These are phyloP conservation scores for Besnoitia besnoiti DNA, from an alignment of 169 alveolate genomes.

Conservation along the genomic window DNA sequence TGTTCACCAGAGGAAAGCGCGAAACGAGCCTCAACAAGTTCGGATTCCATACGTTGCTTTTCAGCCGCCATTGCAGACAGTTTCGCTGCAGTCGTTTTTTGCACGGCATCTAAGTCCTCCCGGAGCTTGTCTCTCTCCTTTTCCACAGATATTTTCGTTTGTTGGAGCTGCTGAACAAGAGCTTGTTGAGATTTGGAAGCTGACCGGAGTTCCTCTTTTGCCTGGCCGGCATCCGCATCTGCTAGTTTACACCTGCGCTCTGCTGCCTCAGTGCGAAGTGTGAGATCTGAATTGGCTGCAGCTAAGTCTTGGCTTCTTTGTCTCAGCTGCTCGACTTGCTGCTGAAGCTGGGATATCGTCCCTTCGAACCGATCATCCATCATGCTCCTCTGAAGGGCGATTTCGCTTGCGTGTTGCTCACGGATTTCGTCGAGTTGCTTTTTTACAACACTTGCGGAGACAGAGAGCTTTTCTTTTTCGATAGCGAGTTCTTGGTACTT, in stretches of 20 bases:
- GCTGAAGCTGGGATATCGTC: conserved; percentile 52
- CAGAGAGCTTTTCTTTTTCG: conserved; percentile 58
- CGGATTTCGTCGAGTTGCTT: conserved; percentile 59
- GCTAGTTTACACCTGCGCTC: conserved; percentile 59
- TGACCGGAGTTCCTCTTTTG: conserved; percentile 49
- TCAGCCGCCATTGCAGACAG: conserved; percentile 44
- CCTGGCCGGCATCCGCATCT: conserved; percentile 64
- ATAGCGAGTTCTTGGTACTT: conserved; percentile 45
- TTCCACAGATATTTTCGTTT: conserved; percentile 58
- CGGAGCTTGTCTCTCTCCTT: conserved; percentile 49
- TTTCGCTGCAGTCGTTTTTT: conserved; percentile 40
- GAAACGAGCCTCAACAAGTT: not conserved
- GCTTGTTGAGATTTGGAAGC: conserved; percentile 50
- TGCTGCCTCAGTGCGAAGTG: conserved; percentile 60
- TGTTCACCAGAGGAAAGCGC: conserved; percentile 60
- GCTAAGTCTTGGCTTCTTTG: conserved; percentile 35
- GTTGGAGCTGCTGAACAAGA: conserved; percentile 63
- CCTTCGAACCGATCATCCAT: conserved; percentile 51
- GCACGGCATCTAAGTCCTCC: conserved; percentile 48
- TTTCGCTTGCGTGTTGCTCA: conserved; percentile 62
- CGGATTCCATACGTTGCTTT: conserved; percentile 47
- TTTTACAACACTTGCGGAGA: conserved; percentile 47
- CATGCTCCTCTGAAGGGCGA: conserved; percentile 33
- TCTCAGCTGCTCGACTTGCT: conserved; percentile 56
- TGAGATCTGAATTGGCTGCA: conserved; percentile 49